phyloP scores from a whole-genome alignment of 2,329 filamentous ascomycete species.

The Neoscytalidium dimidiatum region DNA sequence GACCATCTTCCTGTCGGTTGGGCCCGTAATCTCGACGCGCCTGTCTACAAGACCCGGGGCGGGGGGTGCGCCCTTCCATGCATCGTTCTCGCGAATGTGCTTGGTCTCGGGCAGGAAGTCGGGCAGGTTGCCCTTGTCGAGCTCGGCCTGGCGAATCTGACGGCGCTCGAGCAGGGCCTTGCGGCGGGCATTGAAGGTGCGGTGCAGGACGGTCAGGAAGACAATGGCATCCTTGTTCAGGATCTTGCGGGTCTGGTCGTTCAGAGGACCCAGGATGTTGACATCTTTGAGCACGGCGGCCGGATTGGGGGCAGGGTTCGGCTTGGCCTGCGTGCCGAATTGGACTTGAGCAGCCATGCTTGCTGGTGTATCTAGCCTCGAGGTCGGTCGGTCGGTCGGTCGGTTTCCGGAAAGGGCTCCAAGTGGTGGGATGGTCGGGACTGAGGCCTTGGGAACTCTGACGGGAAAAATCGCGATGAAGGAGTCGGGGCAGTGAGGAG shows the following conservation, averaged over 20 bases:
- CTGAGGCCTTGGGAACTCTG: slow-evolving; percentile 1
- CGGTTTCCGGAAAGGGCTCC: background rate
- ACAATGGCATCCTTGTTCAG: slow-evolving; percentile 86
- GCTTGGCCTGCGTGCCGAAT: slow-evolving; percentile 45
- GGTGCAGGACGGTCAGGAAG: slow-evolving; percentile 92
- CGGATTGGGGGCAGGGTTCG: slow-evolving; percentile 55
- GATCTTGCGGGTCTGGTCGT: slow-evolving; percentile 82
- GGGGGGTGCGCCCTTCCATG: slow-evolving; percentile 90
- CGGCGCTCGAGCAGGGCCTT: slow-evolving; percentile 88
- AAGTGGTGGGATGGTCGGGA: background rate
- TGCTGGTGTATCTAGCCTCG: background rate
- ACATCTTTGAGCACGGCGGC: slow-evolving; percentile 86
- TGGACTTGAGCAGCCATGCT: slow-evolving; percentile 17
- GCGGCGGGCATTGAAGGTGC: slow-evolving; percentile 87
- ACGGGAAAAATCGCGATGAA: slow-evolving; percentile 8
- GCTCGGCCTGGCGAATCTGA: slow-evolving; percentile 82
- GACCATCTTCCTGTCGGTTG: slow-evolving; percentile 98
- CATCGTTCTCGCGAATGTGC: slow-evolving; percentile 89
- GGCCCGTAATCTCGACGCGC: slow-evolving; percentile 94
- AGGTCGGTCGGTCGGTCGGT: no score
- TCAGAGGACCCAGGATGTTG: slow-evolving; percentile 77
- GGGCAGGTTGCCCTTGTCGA: slow-evolving; percentile 84
- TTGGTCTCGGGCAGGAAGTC: slow-evolving; percentile 96
- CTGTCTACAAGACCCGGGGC: slow-evolving; percentile 92
- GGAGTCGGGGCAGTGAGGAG: background rate